Conservation (phyloP, 371 early-diverging fungal genomes). For the Mortierella sp. region DNA sequence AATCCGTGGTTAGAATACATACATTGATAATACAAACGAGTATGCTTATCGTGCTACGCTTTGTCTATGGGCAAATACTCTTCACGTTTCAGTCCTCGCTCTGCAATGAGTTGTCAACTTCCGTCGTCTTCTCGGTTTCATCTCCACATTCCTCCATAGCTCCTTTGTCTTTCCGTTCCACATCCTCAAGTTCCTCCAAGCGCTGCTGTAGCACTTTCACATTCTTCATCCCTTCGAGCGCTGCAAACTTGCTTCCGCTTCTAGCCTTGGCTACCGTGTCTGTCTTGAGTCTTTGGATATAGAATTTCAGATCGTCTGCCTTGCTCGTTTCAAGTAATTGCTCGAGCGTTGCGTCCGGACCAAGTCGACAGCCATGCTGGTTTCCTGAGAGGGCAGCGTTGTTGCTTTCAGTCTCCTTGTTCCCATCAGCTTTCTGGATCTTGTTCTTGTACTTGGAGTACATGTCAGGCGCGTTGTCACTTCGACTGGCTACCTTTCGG, state of each 20-base stretch:
- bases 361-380: conserved; percentile 2
- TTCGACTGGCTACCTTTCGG: conserved; percentile 24
- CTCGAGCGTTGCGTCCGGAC: conserved; percentile 31
- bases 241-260: conserved; percentile 42
- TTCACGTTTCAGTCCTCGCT: too few relatives aligned
- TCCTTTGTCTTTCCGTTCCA: too few relatives aligned
- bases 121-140: too few relatives aligned
- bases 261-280: conserved; percentile 50
- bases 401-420: background rate
- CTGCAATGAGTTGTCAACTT: too few relatives aligned
- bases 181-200: conserved; percentile 28
- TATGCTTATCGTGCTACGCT: too few relatives aligned
- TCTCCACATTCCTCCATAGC: too few relatives aligned
- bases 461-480: conserved; percentile 36
- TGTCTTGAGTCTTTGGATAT: conserved; percentile 49
- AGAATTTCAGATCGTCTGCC: conserved; percentile 18
- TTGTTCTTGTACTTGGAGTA: conserved; percentile 47
- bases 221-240: conserved; percentile 51
- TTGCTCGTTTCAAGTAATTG: conserved; percentile 30
- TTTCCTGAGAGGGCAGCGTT: background rate
- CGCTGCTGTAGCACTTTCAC: conserved; percentile 45
- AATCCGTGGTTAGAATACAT: too few relatives aligned
- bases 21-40: too few relatives aligned
- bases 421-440: background rate
- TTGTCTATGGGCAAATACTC: too few relatives aligned